Evolutionary conservation across 2,329 filamentous ascomycete genomes (phyloP), one percentile per base, ranked within the genome.

Genomic region (Mollisia scopiformis): DNA sequence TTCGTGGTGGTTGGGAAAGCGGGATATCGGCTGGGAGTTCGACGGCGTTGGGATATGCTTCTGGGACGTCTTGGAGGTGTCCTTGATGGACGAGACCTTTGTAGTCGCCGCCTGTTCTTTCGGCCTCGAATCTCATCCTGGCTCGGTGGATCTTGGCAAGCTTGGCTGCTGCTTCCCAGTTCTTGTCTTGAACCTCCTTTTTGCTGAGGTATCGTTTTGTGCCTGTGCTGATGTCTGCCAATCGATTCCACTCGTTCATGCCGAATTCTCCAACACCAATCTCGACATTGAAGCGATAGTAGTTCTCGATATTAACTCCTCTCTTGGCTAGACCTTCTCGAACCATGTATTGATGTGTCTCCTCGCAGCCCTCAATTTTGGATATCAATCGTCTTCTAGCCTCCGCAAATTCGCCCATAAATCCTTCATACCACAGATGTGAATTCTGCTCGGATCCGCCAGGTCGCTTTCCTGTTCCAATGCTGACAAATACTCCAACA

Each of bases 211-310:
- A 99, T 65, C 89, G 86, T 67, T 91, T 85, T 0, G 95, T 99
- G 72, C 89, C 89, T 14, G 92, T 97, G 78, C 92, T 97, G 77
- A 99, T 98, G 55, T 97, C 94, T 27, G 91, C 89, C n/a, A 98
- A 79, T 3, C 93, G 87, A 70, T 92, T 86, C 95, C 95, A 99
- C 74, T 98, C 95, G 73, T 98, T 99, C 93, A 99, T 98, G 55
- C 91, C 94, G 74, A 97, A 98, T 73, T 98, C 95, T 56, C 94
- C 93, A 2, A 98, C 93, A 1, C 94, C 95, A 16, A 97, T 88
- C 73, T 98, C 93, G 41, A 98, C 95, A 66, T 99, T 99, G n/a
- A 98, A 81, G 7, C 95, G 90, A 75, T 93, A 96, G 78, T 99
- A 99, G 74, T 96, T 92, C 61, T 97, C 93, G 55, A 86, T 84